These are phyloP conservation scores for Mucor velutinosus DNA, from an alignment of 371 early-diverging fungal genomes.

Conservation along the genomic window DNA sequence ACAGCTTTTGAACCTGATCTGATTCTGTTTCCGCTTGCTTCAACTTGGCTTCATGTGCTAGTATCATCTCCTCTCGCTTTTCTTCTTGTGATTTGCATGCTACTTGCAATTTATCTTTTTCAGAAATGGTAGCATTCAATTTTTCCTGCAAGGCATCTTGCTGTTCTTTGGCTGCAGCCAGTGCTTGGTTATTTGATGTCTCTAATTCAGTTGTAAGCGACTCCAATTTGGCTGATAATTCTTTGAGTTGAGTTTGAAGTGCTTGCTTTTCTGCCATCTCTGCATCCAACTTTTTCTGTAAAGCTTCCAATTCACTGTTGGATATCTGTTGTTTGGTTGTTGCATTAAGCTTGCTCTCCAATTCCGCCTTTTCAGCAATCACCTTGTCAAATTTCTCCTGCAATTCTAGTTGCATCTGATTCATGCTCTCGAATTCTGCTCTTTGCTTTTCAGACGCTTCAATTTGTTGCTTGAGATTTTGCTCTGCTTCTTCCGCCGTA, in stretches of 20 bases:
- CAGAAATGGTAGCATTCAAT: constrained; percentile 9
- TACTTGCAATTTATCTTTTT: neutral
- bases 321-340: neutral
- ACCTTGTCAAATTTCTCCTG: neutral
- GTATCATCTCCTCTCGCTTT: constrained; percentile 14
- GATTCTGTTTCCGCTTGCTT: neutral
- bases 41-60: constrained; percentile 7
- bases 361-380: neutral
- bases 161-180: constrained; percentile 14
- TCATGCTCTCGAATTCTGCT: constrained; percentile 3
- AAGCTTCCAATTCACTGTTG: neutral
- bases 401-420: neutral
- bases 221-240: constrained; percentile 18
- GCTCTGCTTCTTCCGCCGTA: constrained; percentile 38
- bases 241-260: constrained; percentile 26
- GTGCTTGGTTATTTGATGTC: constrained; percentile 30
- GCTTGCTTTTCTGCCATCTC: constrained; percentile 35
- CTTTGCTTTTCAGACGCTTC: constrained; percentile 25
- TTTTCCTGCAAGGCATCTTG: constrained; percentile 15
- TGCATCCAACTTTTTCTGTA: constrained; percentile 14
- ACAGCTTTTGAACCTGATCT: neutral
- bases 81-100: neutral
- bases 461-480: constrained; percentile 30
- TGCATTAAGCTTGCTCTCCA: neutral
- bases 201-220: constrained; percentile 13